Base-by-base conservation (phyloP, 2,329 filamentous ascomycete species). In the Monosporascus ibericus region DNA sequence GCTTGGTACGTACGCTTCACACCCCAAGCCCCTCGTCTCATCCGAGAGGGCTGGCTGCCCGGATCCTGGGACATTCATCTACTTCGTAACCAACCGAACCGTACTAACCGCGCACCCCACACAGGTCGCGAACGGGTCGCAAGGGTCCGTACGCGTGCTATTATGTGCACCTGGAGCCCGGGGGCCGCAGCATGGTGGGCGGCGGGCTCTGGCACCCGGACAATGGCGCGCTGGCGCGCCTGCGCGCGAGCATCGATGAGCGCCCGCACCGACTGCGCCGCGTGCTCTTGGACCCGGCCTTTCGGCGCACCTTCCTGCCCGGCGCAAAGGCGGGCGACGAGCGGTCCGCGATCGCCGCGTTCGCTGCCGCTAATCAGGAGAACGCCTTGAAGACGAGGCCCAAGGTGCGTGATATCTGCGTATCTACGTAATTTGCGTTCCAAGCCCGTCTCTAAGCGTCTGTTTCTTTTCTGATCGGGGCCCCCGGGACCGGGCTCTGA, bases 131-230 rank as follows among this genome's bases (percentile, higher is more conserved):
- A 20, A 95, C 90, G 0, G 91, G 91, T 20, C 81, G 88, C 51
- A 95, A 96, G 70, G 90, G 90, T 0, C 86, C 88, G 9, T 95
- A 94, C 69, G 91, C 91, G 6, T 86, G 84, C 65, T 96, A 96
- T 72, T 96, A 95, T 71, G 72, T 96, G 20, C 90, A 95, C 68
- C 79, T 89, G 58, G 82, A 92, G 66, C 90, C 91, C 11, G 76
- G 75, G 3, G 74, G 79, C 48, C 86, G 83, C 65, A 88, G 83
- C 65, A 88, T 92, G 60, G 75, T 95, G 42, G 91, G 88, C 53
- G 90, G 89, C 47, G 91, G 92, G 1, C 72, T 95, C 17, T 96
- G 89, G 89, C 81, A 86, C 62, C 89, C 90, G 2, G 87, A 90
- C 49, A 79, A 81, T 2, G 72, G 74, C 5, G 75, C 84, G n/a